Conservation (phyloP, 495 filamentous ascomycete species). For the Tuber aestivum region DNA sequence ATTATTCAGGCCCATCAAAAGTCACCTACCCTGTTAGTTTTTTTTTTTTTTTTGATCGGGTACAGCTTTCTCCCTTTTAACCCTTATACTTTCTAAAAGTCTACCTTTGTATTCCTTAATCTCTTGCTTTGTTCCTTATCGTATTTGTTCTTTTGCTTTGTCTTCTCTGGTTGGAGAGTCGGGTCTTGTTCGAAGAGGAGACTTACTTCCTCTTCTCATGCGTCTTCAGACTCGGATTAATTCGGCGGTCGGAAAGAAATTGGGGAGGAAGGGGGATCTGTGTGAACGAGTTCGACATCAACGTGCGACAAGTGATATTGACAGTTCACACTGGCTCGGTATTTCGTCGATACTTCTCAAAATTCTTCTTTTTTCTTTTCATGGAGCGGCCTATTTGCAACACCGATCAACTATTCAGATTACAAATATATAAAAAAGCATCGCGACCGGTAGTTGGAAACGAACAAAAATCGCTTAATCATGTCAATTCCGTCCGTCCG, state of each 20-base stretch:
- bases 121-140: conserved; percentile 1
- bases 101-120: conserved; percentile 3
- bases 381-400: conserved; percentile 6
- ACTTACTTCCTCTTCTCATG: conserved; percentile 6
- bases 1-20: conserved; percentile 1
- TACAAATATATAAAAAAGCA: conserved; percentile 7
- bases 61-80: conserved; percentile 2
- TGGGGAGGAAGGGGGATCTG: neutral
- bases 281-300: conserved; percentile 1
- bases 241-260: conserved; percentile 2
- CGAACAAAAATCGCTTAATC: conserved; percentile 3
- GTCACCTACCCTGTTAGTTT: neutral
- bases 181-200: conserved; percentile 4
- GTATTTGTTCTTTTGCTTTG: neutral
- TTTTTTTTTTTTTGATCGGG: neutral
- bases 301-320: conserved; percentile 1
- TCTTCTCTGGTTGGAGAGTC: neutral
- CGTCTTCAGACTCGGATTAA: conserved; percentile 4
- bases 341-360: conserved; percentile 5
- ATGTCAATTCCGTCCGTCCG: conserved; percentile 3
- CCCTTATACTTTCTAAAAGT: conserved; percentile 1
- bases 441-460: conserved; percentile 2
- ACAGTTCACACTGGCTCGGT: conserved; percentile 5
- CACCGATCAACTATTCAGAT: conserved; percentile 4
- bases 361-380: conserved; percentile 6